Evolutionary conservation across 768 basidiomycete species (phyloP), one percentile per base, ranked within the genome.

Genomic region (Psilocybe tampanensis): DNA sequence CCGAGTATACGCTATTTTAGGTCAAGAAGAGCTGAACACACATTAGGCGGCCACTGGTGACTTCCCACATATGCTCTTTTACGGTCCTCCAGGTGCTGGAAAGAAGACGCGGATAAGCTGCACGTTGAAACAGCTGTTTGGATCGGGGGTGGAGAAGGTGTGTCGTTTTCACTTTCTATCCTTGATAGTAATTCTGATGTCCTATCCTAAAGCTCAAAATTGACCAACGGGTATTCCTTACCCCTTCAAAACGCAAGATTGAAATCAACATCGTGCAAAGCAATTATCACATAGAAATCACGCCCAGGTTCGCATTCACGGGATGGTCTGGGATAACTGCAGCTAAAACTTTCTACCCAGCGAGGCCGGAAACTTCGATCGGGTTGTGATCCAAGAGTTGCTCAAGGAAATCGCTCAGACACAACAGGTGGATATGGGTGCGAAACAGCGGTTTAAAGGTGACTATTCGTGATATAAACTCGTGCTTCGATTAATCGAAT

Each of bases 331-430:
- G 32, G 24, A 36, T 22, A 8, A 49, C 11, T 33, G 24, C 51
- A 33, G 39, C 47, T 52, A 18, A 48, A 22, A 33, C 23, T 33
- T 39, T 36, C n/a, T 18, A 21, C 50, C 47, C 69, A 98, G 96
- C 62, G 96, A 99, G 75, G 95, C 95, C 0, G 96, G 96, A 12
- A 96, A 88, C 66, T 97, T 90, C 66, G 96, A 99, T 70, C 80
- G 96, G 60, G 83, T 95, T 1, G 94, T 99, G 47, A 94, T 99
- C 50, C 96, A 98, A 67, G 96, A 99, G 66, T 82, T 99, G 44
- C 73, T 99, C 55, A 99, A 98, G 72, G 96, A 98, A 74, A 98
- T 99, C 64, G 96, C 96, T 1, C 95, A 98, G 72, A 99, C 95
- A 2, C 96, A 99, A 70, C 96, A 98, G 70, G 94, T 99, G 9